These are phyloP conservation scores for Yamadazyma ubonensis DNA, from an alignment of 805 yeast species.

Conservation along the genomic window DNA sequence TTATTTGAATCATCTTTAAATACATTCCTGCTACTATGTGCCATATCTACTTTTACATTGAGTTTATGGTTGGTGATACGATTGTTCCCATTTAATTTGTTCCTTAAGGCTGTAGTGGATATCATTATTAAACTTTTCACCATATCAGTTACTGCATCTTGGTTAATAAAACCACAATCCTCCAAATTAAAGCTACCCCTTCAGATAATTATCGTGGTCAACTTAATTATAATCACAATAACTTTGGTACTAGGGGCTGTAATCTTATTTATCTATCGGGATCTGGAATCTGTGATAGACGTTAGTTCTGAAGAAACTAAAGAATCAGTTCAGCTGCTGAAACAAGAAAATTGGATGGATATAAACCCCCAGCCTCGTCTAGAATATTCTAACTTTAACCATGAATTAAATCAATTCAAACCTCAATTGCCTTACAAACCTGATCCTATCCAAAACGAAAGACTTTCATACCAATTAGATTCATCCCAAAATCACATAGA, in stretches of 20 bases:
- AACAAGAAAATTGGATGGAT: constrained; percentile 16
- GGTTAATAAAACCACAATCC: neutral
- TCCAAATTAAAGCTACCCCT: constrained; percentile 5
- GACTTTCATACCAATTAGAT: too few species aligned
- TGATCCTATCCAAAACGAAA: neutral
- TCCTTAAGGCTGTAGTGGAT: constrained; percentile 1
- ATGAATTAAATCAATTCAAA: constrained; percentile 2
- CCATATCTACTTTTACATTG: constrained; percentile 10
- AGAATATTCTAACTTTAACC: too few species aligned
- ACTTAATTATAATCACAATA: constrained; percentile 6
- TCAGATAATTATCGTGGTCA: constrained; percentile 8
- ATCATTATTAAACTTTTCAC: constrained; percentile 5
- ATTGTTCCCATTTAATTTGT: constrained; percentile 6
- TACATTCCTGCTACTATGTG: constrained; percentile 1
- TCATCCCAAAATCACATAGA: too few species aligned
- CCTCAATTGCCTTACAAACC: neutral
- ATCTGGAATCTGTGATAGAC: neutral
- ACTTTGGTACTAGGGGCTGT: constrained; percentile 4
- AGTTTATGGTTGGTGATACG: constrained; percentile 13
- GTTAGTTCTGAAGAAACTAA: too few species aligned
- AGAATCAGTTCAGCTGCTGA: too few species aligned
- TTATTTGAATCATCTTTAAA: neutral
- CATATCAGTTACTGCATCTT: constrained; percentile 5
- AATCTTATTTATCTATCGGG: constrained; percentile 1
- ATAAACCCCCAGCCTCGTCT: constrained; percentile 6